Evolutionary conservation across 306 rosid genomes (phyloP), one percentile per base, ranked within the genome.

Genomic region (Malus sylvestris): DNA sequence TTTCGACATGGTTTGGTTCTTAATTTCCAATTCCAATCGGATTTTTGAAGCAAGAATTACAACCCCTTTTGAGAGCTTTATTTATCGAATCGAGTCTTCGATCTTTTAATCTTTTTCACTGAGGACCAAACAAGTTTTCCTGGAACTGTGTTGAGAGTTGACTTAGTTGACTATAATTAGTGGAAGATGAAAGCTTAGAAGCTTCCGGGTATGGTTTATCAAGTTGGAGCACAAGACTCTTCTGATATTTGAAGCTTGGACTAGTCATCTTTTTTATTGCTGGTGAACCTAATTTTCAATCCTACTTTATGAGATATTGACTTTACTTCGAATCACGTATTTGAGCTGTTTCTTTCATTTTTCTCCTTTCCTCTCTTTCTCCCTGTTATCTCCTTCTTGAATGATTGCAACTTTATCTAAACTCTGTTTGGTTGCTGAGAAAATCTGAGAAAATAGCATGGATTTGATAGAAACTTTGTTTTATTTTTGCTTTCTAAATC

Each of bases 61-160:
- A 57, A 35, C 32, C 51, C 52, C 19, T 45, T 45, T 15, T 76
- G 16, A 42, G 12, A 2, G n/a, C 15, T 79, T 12, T 30, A 13
- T 27, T 38, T 18, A 46, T 57, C 11, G 55, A 18, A 61, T 75
- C 72, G 68, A 75, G 72, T 76, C 32, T 67, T n/a, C 65, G 16
- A 58, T 71, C 46, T 53, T 33, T 12, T 13, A 46, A 5, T 20
- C 82, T 18, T 52, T 19, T 20, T 40, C 62, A 70, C 80, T 61
- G 2, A n/a, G 72, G 60, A 73, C 14, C 38, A 12, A 3, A 76
- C 38, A 35, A 67, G 22, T 42, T 51, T 84, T 59, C 76, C 22
- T 38, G 80, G 42, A 74, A 80, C 77, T 5, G 74, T 74, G 30
- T 72, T 5, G 51, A 55, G 35, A 30, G 88, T 84, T 88, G 93